Evolutionary conservation across 1,284 basidiomycete genomes (phyloP).

Genomic region (Polyporus tsugae): DNA sequence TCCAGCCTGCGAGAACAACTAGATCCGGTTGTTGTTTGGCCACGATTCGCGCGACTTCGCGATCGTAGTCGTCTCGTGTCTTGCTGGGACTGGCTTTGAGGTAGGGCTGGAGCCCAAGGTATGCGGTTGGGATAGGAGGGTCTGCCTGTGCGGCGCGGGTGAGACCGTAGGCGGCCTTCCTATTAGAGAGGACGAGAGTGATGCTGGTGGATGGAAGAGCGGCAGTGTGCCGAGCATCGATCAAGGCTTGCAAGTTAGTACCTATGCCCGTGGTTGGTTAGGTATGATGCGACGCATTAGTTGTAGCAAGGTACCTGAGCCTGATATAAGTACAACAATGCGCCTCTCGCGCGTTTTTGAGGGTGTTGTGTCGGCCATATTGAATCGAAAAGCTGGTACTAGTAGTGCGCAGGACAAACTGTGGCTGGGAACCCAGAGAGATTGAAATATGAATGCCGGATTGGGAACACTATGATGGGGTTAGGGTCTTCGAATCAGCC

Average conservation of each 20-base stretch:
- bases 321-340: conserved; percentile 79
- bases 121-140: conserved; percentile 85
- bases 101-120: conserved; percentile 89
- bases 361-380: conserved; percentile 37
- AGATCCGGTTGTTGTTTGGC: conserved; percentile 77
- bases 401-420: background rate
- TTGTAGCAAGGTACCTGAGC: conserved; percentile 70
- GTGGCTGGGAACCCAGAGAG: background rate
- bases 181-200: conserved; percentile 89
- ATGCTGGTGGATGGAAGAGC: conserved; percentile 77
- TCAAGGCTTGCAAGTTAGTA: conserved; percentile 94
- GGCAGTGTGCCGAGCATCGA: conserved; percentile 82
- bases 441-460: background rate
- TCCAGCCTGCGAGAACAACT: conserved; percentile 96
- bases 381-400: background rate
- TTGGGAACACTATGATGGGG: background rate
- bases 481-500: background rate
- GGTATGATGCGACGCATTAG: conserved; percentile 12
- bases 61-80: conserved; percentile 88
- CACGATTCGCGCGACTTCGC: conserved; percentile 81
- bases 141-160: conserved; percentile 74
- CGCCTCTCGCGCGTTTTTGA: conserved; percentile 39
- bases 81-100: conserved; percentile 78
- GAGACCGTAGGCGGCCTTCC: conserved; percentile 92
- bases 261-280: conserved; percentile 56